phyloP scores from a whole-genome alignment of 2,329 filamentous ascomycete genomes.

The Fusarium sp. region DNA sequence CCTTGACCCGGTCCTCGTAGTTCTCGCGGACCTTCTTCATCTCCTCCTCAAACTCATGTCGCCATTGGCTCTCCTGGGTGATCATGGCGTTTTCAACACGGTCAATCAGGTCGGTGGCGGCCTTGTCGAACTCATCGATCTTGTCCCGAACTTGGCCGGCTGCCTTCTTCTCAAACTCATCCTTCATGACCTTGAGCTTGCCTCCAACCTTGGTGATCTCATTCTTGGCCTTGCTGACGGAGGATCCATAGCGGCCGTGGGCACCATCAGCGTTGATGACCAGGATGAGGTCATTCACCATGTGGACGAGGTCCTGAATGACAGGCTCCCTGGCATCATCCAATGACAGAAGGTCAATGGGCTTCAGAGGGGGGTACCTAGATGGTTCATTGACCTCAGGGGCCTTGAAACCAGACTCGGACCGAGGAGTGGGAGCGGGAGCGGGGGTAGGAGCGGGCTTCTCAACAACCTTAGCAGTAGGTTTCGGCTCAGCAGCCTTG shows the following conservation, averaged over 20 bases:
- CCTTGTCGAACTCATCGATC: constrained; percentile 83
- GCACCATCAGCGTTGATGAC: constrained; percentile 90
- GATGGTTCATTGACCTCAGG: constrained; percentile 76
- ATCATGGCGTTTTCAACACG: constrained; percentile 88
- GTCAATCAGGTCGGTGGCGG: constrained; percentile 86
- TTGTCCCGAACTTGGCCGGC: constrained; percentile 79
- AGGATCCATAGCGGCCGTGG: constrained; percentile 78
- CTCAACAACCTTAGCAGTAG: constrained; percentile 46
- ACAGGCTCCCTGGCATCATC: constrained; percentile 84
- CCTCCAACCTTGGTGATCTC: constrained; percentile 81
- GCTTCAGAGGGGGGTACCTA: constrained; percentile 69
- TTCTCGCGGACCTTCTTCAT: constrained; percentile 80
- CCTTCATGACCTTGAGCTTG: constrained; percentile 81
- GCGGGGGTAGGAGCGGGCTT: constrained; percentile 45
- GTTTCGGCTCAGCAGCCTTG: constrained; percentile 31
- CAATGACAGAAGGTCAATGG: constrained; percentile 82
- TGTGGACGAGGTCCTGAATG: constrained; percentile 92
- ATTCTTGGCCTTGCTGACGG: constrained; percentile 86
- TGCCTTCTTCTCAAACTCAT: constrained; percentile 74
- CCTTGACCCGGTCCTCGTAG: constrained; percentile 83
- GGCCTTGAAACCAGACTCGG: constrained; percentile 55
- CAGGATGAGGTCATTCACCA: constrained; percentile 95
- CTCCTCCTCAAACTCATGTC: constrained; percentile 87
- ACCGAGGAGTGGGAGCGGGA: constrained; percentile 37
- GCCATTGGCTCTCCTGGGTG: constrained; percentile 83